These are phyloP conservation scores for Quercus phellos DNA, from an alignment of 331 rosid species.

Conservation along the genomic window DNA sequence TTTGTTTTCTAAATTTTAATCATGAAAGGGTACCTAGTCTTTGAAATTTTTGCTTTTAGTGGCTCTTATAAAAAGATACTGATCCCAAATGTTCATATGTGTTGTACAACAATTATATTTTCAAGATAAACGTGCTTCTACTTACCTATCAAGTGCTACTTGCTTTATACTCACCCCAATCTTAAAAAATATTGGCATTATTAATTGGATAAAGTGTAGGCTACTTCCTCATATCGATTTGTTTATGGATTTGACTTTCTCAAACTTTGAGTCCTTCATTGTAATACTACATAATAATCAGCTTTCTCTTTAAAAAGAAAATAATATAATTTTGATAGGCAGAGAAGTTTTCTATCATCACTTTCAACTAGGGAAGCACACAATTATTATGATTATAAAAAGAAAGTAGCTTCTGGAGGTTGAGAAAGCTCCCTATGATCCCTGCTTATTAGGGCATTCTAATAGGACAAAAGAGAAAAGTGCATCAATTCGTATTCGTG, in stretches of 20 bases:
- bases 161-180: too few species aligned
- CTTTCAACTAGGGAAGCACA: slow-evolving; percentile 3
- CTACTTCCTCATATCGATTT: background rate
- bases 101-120: too few species aligned
- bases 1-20: background rate
- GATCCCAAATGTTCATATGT: too few species aligned
- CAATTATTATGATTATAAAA: background rate
- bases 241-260: slow-evolving; percentile 25
- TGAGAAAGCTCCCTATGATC: slow-evolving; percentile 15
- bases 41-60: too few species aligned
- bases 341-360: slow-evolving; percentile 7
- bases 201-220: background rate
- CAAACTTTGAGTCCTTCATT: background rate
- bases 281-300: background rate
- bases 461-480: slow-evolving; percentile 22
- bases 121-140: too few species aligned
- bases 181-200: background rate
- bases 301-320: background rate
- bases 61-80: too few species aligned
- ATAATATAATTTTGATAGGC: background rate
- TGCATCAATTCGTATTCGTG: background rate
- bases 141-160: too few species aligned
- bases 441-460: slow-evolving; percentile 27
- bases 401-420: slow-evolving; percentile 11
- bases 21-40: too few species aligned